phyloP scores from a whole-genome alignment of 208 protist species.

The Trypanosoma avium region DNA sequence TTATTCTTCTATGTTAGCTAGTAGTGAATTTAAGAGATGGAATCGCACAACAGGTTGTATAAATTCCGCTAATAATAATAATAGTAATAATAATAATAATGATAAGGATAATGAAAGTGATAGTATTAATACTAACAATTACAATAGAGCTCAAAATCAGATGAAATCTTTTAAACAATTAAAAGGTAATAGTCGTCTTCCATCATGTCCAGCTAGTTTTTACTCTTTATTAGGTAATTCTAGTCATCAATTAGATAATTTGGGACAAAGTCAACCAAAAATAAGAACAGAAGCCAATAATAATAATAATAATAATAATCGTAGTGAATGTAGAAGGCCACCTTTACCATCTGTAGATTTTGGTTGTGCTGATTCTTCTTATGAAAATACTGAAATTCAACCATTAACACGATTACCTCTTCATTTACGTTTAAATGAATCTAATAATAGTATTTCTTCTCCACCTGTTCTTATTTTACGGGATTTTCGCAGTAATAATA shows the following conservation, averaged over 20 bases:
- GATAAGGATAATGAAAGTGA: not conserved
- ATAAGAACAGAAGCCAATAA: not conserved
- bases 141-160: not conserved
- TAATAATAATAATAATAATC: not conserved
- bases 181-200: not conserved
- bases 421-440: no score
- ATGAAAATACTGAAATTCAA: no score
- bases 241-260: not conserved
- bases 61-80: not conserved
- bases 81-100: not conserved
- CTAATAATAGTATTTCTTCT: no score
- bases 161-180: not conserved
- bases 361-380: not conserved
- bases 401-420: no score
- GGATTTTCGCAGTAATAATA: no score
- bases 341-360: not conserved
- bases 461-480: no score
- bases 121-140: not conserved
- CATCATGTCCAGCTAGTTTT: not conserved
- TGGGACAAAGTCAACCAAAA: not conserved
- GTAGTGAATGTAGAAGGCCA: not conserved
- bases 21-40: slow-evolving; percentile 1
- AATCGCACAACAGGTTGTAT: not conserved
- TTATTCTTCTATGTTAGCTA: slow-evolving; percentile 30
- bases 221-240: not conserved